Evolutionary conservation across 371 early-diverging fungal species (phyloP).

Genomic region (Syncephalastrum racemosum): DNA sequence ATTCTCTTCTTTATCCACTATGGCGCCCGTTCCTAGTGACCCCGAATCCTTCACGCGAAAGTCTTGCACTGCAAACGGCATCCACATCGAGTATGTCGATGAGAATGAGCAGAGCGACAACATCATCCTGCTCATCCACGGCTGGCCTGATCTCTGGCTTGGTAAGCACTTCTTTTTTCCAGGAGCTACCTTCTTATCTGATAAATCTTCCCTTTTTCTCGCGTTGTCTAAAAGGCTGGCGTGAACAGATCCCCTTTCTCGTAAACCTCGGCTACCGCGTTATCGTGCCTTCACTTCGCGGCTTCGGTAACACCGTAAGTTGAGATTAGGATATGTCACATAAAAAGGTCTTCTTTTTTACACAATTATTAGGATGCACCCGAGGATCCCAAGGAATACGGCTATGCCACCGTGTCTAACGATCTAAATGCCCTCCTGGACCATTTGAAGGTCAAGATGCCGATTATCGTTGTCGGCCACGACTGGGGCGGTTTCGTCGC

Average conservation of each 20-base stretch:
- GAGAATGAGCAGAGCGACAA: constrained; percentile 53
- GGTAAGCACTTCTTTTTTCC: constrained; percentile 12
- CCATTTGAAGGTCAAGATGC: constrained; percentile 52
- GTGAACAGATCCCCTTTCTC: constrained; percentile 69
- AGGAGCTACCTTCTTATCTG: not conserved
- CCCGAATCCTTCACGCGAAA: constrained; percentile 45
- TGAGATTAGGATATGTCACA: not conserved
- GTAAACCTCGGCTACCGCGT: constrained; percentile 70
- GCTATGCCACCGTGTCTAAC: constrained; percentile 50
- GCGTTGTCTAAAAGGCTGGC: too few species aligned
- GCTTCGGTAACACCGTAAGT: constrained; percentile 70
- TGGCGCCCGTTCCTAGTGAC: constrained; percentile 21
- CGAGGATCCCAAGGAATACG: constrained; percentile 47
- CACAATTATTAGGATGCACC: constrained; percentile 40
- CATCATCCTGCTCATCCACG: constrained; percentile 63
- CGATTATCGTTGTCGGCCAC: constrained; percentile 66
- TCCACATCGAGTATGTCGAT: constrained; percentile 67
- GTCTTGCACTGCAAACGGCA: constrained; percentile 41
- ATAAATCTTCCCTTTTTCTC: not conserved
- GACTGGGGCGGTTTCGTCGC: constrained; percentile 76
- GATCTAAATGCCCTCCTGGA: constrained; percentile 65
- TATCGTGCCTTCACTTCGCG: constrained; percentile 66
- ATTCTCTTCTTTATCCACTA: not conserved
- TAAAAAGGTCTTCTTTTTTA: not conserved
- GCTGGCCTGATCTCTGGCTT: constrained; percentile 67